A percentile compares a stretch with the other conserved stretches of the same genome.
These are phyloP conservation scores for Arthrobotrys musiformis DNA, from an alignment of 2,329 filamentous ascomycete species.

Conservation along the genomic window DNA sequence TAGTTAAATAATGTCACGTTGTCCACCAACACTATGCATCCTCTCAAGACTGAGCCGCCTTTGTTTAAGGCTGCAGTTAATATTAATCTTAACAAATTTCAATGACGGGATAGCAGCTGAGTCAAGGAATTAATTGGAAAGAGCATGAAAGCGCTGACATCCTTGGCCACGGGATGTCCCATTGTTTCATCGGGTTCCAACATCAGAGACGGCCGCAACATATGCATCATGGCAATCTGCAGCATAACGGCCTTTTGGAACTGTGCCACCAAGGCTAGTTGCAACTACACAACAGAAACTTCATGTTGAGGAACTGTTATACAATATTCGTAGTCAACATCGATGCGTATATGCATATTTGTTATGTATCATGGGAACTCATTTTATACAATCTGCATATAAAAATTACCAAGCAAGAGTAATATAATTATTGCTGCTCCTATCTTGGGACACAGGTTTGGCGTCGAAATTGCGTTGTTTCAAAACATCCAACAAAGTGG, in stretches of 20 bases:
- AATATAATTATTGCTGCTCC: too few species aligned
- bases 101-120: not conserved
- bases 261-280: not conserved
- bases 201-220: not conserved
- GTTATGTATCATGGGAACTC: not conserved
- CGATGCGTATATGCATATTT: not conserved
- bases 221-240: not conserved
- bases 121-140: not conserved
- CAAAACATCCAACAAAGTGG: slow-evolving; percentile 41
- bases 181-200: not conserved
- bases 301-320: not conserved
- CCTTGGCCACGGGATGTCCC: not conserved
- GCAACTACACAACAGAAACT: not conserved
- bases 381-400: too few species aligned
- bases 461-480: slow-evolving; percentile 19
- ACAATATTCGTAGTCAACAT: not conserved
- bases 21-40: not conserved
- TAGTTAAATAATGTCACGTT: too few species aligned
- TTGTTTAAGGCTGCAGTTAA: not conserved
- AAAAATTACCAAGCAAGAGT: not conserved
- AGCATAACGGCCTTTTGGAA: not conserved
- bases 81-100: not conserved
- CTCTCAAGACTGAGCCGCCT: not conserved
- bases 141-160: not conserved
- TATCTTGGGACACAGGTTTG: not conserved